Evolutionary conservation across 345 rosid species (phyloP), one percentile per base, ranked within the genome.

Genomic region (Ceriops zippeliana): DNA sequence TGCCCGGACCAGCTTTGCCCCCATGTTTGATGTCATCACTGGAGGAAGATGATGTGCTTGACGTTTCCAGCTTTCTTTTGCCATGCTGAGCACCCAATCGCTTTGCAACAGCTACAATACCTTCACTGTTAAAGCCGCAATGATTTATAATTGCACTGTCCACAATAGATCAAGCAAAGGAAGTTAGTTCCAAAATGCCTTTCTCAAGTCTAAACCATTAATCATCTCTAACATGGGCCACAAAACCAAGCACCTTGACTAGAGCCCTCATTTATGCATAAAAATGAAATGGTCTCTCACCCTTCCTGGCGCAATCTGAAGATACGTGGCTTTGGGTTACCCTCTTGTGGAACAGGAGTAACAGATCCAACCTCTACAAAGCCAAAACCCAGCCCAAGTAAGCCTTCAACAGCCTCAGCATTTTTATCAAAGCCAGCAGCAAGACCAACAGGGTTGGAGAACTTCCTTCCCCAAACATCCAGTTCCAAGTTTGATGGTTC

Each of bases 371-470:
- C 96, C 80, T 95, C 99, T 20, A 95, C 97, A 78, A 87, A 91
- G 30, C 99, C 99, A 79, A 95, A 91, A 63, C 99, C 98, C 76
- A 91, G 31, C 34, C 89, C 98, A 61, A 95, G 86, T 58, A 91
- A 78, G 57, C 99, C 96, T 19, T 95, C 99, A 47, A 93, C 83
- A 65, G 99, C 98, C 73, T 88, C 96, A 74, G 98, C 98, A 81
- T 91, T 95, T 86, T 95, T 95, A 78, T 95, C 99, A 57, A 95
- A 95, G 10, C 99, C 99, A 79, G 99, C 99, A 81, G 99, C 91
- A 65, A 91, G 98, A 24, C 99, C 99, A 63, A 95, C 58, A 16
- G 99, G 98, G 68, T 95, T 95, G 32, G 98, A 91, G 75, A 95
- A 95, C 83, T 87, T 87, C 75, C 97, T 87, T 77, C 99, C 96